Evolutionary conservation across 129 eudicot species (phyloP), one percentile per base, ranked within the genome.

Genomic region (Flaveria sonorensis): DNA sequence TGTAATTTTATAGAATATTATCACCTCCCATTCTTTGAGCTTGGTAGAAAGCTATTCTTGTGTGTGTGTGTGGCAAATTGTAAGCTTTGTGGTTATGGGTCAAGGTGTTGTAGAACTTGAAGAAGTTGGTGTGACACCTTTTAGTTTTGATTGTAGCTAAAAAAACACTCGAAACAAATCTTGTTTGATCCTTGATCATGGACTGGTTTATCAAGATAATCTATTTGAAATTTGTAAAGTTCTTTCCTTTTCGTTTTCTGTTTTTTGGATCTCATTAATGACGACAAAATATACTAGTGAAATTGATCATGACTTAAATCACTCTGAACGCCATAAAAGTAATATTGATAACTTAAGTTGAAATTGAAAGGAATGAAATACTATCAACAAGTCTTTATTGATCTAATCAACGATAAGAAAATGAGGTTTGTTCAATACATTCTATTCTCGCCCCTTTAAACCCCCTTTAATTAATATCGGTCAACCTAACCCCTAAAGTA

Each of bases 1-100:
- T 72, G 32, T 72, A 24, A 65, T 21, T 61, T 6, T 36, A 16
- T 42, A 72, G 69, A 23, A 16, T 9, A 3, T 60, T n/a, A 77
- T 71, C 32, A 79, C 24, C 67, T 61, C 63, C 45, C 83, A 79
- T 80, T 73, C 74, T 80, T 80, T 80, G 59, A 73, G 73, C 73
- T 72, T 66, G n/a, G n/a, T 52, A 2, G 11, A 79, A 80, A 74
- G 74, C 78, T 30, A 5, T 3, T 30, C 3, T 30, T 30, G 4
- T 72, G 40, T 79, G 63, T 52, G 50, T 50, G 48, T 80, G 74
- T 62, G 46, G 60, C 21, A 56, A 55, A n/a, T 68, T 55, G 69
- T 57, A 69, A 26, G 48, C 70, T 57, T 56, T 77, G 70, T 77
- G 81, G 75, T 70, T 69, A 62, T 79, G 72, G 42, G 62, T 71